Conservation (phyloP, 768 basidiomycete species). For the Lentinula aciculospora region DNA sequence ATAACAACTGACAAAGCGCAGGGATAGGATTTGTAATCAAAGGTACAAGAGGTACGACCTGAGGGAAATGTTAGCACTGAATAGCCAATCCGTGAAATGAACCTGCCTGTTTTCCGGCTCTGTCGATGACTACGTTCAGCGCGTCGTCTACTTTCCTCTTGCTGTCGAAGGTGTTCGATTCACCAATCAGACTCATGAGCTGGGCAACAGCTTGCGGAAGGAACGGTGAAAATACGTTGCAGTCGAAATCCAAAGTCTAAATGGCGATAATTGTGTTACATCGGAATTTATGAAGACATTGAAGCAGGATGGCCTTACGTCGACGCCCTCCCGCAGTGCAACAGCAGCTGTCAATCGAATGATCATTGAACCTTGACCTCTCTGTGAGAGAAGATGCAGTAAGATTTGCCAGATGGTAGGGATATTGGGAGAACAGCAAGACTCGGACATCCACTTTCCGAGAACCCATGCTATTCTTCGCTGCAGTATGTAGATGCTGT, state of each 20-base stretch:
- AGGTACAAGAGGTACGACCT: conserved; percentile 66
- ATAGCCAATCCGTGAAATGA: background rate
- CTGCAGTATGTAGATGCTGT: conserved; percentile 86
- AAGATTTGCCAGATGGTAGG: conserved; percentile 76
- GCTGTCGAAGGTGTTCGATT: conserved; percentile 71
- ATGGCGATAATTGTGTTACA: background rate
- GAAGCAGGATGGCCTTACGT: conserved; percentile 50
- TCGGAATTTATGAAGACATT: conserved; percentile 9
- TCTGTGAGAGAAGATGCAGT: conserved; percentile 67
- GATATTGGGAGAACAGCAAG: conserved; percentile 53
- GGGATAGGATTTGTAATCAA: conserved; percentile 64
- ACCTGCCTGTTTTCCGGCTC: conserved; percentile 35
- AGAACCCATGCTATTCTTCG: conserved; percentile 94
- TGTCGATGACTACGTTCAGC: conserved; percentile 66
- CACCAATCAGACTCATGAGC: conserved; percentile 63
- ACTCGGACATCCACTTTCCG: conserved; percentile 81
- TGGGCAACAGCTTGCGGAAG: conserved; percentile 55
- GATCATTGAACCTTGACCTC: conserved; percentile 64
- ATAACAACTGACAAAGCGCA: conserved; percentile 52
- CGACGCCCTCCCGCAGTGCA: conserved; percentile 76
- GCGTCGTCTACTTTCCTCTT: conserved; percentile 69
- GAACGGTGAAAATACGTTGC: conserved; percentile 62
- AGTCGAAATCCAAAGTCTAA: conserved; percentile 62
- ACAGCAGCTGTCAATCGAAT: conserved; percentile 83
- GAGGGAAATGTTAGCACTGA: background rate